Percentiles rank a stretch among this genome's conserved stretches.
Evolutionary conservation across 2,329 filamentous ascomycete genomes (phyloP).

Genomic region (Coleophoma eucalyptorum): DNA sequence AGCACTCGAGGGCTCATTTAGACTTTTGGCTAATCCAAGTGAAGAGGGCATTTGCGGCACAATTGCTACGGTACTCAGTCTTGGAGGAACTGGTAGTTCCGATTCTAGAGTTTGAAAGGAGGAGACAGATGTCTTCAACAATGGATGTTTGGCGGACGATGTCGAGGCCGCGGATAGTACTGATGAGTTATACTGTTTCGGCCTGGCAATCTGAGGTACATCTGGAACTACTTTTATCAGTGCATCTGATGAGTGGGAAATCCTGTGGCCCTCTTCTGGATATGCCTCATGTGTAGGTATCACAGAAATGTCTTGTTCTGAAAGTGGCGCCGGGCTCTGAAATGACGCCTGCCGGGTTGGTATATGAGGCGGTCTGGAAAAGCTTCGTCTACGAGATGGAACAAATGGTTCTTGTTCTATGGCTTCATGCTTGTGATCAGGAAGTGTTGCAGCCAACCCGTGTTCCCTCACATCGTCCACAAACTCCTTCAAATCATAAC

Average conservation of each 20-base stretch:
- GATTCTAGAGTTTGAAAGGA: conserved; percentile 14
- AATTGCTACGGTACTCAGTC: conserved; percentile 10
- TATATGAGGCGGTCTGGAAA: too few relatives aligned
- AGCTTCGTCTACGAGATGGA: not conserved
- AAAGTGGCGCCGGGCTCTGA: not conserved
- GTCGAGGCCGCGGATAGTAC: conserved; percentile 19
- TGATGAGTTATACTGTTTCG: conserved; percentile 15
- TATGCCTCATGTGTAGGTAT: too few relatives aligned
- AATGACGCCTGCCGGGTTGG: too few relatives aligned
- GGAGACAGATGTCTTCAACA: conserved; percentile 19
- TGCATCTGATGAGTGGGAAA: not conserved
- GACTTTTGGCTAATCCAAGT: not conserved
- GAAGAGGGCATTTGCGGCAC: not conserved
- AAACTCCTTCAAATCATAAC: too few relatives aligned
- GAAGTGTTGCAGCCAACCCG: too few relatives aligned
- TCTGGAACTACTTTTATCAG: not conserved
- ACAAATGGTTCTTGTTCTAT: too few relatives aligned
- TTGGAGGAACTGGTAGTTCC: conserved; percentile 17
- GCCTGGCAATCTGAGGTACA: not conserved
- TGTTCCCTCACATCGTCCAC: too few relatives aligned
- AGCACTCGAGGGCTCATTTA: not conserved
- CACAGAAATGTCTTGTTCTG: not conserved
- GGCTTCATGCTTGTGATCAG: too few relatives aligned
- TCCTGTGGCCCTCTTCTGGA: not conserved
- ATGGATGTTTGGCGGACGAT: conserved; percentile 17